phyloP scores from a whole-genome alignment of 768 basidiomycete species.

The Calocybe gangraenosa region DNA sequence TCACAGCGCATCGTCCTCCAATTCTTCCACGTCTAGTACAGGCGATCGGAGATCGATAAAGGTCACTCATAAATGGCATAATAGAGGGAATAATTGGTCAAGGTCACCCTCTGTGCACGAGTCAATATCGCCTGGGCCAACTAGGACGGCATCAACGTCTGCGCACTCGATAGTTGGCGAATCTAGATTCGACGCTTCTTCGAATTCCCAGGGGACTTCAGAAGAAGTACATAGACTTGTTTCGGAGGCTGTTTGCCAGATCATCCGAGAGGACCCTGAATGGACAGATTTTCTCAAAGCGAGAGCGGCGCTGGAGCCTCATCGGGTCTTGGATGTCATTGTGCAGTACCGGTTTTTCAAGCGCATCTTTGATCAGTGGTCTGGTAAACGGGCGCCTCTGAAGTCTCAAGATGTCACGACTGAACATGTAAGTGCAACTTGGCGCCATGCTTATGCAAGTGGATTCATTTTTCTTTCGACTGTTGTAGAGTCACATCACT shows the following conservation, averaged over 20 bases:
- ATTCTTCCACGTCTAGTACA: background rate
- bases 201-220: conserved; percentile 27
- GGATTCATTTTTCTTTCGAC: no score
- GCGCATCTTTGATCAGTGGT: conserved; percentile 41
- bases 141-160: background rate
- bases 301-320: conserved; percentile 28
- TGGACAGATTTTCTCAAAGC: conserved; percentile 45
- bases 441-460: no score
- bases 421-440: conserved; percentile 35
- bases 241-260: conserved; percentile 35
- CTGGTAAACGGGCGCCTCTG: conserved; percentile 38
- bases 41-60: conserved; percentile 3
- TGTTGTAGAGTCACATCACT: conserved; percentile 46
- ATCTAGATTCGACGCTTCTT: conserved; percentile 24
- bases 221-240: conserved; percentile 40
- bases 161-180: background rate
- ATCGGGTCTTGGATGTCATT: conserved; percentile 36
- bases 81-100: conserved; percentile 1
- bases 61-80: background rate
- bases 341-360: conserved; percentile 52
- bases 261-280: conserved; percentile 38
- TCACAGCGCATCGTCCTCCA: background rate
- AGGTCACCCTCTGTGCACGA: background rate
- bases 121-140: background rate
- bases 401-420: conserved; percentile 31